These are phyloP conservation scores for Paramecium primaurelia DNA, from an alignment of 73 alveolate genomes.

Conservation along the genomic window DNA sequence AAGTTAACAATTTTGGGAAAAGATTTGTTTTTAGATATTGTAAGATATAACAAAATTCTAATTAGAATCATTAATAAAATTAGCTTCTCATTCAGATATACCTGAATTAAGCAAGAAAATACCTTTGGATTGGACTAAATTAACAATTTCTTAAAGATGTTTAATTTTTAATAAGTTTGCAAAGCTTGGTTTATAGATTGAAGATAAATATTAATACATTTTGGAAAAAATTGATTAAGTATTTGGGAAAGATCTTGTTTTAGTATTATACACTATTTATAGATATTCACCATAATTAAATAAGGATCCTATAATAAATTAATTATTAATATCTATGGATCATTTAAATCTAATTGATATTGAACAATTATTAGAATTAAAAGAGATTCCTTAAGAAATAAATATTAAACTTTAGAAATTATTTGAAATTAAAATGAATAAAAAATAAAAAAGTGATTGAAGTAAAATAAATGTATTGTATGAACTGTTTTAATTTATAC, in stretches of 20 bases:
- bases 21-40: background rate
- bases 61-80: background rate
- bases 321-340: background rate
- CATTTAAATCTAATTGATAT: background rate
- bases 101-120: background rate
- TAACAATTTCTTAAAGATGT: background rate
- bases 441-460: background rate
- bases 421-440: background rate
- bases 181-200: background rate
- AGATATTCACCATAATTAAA: background rate
- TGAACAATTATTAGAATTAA: background rate
- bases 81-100: constrained; percentile 14
- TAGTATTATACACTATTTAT: background rate
- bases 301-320: background rate
- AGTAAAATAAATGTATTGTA: background rate
- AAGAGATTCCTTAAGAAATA: background rate
- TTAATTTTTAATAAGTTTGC: constrained; percentile 12
- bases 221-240: background rate
- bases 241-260: background rate
- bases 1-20: background rate
- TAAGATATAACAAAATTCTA: background rate
- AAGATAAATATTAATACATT: background rate
- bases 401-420: background rate
- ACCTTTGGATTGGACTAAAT: background rate
- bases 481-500: background rate